Evolutionary conservation across 306 rosid species (phyloP).

Genomic region (Lablab purpureus): DNA sequence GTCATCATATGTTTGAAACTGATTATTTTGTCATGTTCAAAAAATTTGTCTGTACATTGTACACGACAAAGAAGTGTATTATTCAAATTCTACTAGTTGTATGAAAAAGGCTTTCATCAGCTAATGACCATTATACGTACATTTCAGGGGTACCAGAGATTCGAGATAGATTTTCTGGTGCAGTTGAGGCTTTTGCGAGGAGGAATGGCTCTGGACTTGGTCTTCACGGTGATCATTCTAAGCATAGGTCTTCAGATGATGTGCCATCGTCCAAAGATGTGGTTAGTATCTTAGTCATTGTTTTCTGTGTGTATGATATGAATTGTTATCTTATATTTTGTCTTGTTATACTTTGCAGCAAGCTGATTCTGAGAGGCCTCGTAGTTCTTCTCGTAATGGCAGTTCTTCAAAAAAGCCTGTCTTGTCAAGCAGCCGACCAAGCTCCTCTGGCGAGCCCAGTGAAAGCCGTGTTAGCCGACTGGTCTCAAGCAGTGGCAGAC

Average conservation of each 20-base stretch:
- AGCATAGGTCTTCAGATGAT: conserved; percentile 77
- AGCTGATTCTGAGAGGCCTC: conserved; percentile 77
- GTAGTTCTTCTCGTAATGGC: conserved; percentile 86
- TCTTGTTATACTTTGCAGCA: conserved; percentile 57
- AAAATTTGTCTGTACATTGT: neutral
- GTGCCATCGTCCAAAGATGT: conserved; percentile 85
- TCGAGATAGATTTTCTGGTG: conserved; percentile 84
- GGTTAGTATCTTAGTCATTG: conserved; percentile 59
- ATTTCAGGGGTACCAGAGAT: conserved; percentile 71
- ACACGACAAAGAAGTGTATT: conserved; percentile 1
- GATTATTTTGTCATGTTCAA: conserved; percentile 5
- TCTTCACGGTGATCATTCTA: conserved; percentile 72
- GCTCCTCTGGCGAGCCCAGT: conserved; percentile 89
- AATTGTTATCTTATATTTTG: conserved; percentile 17
- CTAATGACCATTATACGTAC: conserved; percentile 26
- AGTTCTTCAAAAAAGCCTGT: conserved; percentile 86
- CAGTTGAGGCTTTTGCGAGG: conserved; percentile 91
- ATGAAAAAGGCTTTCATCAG: conserved; percentile 10
- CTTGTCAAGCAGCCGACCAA: conserved; percentile 80
- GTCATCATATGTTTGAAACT: conserved; percentile 6
- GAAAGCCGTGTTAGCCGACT: conserved; percentile 78
- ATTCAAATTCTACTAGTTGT: conserved; percentile 3
- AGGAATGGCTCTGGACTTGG: conserved; percentile 79
- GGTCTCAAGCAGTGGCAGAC: conserved; percentile 84
- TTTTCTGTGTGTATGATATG: neutral